Conservation (phyloP, 2,329 filamentous ascomycete species). For the Talaromyces piceae region DNA sequence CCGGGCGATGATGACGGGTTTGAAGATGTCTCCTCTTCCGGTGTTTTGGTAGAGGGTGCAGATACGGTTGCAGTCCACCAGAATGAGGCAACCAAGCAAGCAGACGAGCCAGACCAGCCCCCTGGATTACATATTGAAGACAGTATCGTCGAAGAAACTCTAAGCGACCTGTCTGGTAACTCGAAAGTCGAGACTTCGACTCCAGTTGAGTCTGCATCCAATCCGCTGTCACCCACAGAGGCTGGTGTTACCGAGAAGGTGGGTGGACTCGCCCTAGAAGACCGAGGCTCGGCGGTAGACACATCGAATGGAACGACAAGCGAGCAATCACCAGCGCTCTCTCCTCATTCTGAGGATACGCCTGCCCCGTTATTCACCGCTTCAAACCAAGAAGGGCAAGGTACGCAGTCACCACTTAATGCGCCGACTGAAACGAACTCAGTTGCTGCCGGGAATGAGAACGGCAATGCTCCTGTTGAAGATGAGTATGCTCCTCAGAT, state of each 20-base stretch:
- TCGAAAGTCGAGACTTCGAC: not conserved
- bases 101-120: slow-evolving; percentile 6
- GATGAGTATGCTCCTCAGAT: slow-evolving; percentile 34
- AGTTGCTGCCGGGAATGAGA: slow-evolving; percentile 13
- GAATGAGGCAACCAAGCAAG: slow-evolving; percentile 19
- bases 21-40: slow-evolving; percentile 69
- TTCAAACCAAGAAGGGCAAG: slow-evolving; percentile 22
- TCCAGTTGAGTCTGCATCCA: slow-evolving; percentile 8
- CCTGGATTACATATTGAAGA: slow-evolving; percentile 52
- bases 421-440: slow-evolving; percentile 2
- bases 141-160: slow-evolving; percentile 70
- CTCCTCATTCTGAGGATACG: slow-evolving; percentile 58
- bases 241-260: slow-evolving; percentile 50
- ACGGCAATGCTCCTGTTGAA: slow-evolving; percentile 16
- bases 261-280: slow-evolving; percentile 52
- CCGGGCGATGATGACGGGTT: slow-evolving; percentile 85
- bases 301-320: slow-evolving; percentile 4
- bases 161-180: slow-evolving; percentile 37
- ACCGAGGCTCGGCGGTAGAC: slow-evolving; percentile 35
- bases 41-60: slow-evolving; percentile 65
- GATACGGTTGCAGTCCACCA: slow-evolving; percentile 58
- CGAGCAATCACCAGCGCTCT: slow-evolving; percentile 22
- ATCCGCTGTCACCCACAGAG: slow-evolving; percentile 43
- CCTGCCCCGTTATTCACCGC: slow-evolving; percentile 60
- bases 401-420: slow-evolving; percentile 12